Evolutionary conservation across 192 early-diverging fungal genomes (phyloP).

Genomic region (Glomus cerebriforme): DNA sequence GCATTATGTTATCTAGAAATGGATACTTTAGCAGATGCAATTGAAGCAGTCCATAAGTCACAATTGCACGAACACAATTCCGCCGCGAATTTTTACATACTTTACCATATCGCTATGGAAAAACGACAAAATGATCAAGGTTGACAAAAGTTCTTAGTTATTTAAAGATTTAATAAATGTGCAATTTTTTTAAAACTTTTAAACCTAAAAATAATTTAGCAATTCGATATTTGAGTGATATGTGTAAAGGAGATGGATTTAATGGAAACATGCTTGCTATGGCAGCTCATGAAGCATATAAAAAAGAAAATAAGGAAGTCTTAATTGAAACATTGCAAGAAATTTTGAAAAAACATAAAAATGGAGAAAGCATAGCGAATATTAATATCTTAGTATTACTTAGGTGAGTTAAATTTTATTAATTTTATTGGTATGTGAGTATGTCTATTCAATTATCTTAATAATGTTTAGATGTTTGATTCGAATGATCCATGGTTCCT

Average conservation of each 20-base stretch:
- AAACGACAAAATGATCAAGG: slow-evolving; percentile 24
- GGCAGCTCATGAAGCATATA: slow-evolving; percentile 33
- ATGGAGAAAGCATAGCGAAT: neutral
- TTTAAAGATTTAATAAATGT: neutral
- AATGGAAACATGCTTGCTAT: slow-evolving; percentile 32
- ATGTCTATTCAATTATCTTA: neutral
- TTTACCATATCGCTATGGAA: slow-evolving; percentile 29
- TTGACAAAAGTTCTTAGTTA: neutral
- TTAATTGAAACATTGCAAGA: slow-evolving; percentile 32
- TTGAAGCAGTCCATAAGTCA: slow-evolving; percentile 21
- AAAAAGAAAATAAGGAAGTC: slow-evolving; percentile 24
- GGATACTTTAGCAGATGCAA: slow-evolving; percentile 22
- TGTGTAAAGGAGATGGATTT: slow-evolving; percentile 33
- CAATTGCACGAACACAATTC: slow-evolving; percentile 24
- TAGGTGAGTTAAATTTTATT: slow-evolving; percentile 13
- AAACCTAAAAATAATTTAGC: slow-evolving; percentile 6
- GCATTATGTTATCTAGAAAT: slow-evolving; percentile 31
- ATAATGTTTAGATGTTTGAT: slow-evolving; percentile 25
- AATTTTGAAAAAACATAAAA: slow-evolving; percentile 24
- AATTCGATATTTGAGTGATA: slow-evolving; percentile 20
- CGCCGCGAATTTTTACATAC: slow-evolving; percentile 32
- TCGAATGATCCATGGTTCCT: slow-evolving; percentile 17
- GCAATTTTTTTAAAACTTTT: neutral
- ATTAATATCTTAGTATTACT: slow-evolving; percentile 32
- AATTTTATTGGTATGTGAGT: too few relatives aligned